Evolutionary conservation across 768 basidiomycete species (phyloP), one percentile per base, ranked within the genome.

Genomic region (Lepiota brunneoincarnata): DNA sequence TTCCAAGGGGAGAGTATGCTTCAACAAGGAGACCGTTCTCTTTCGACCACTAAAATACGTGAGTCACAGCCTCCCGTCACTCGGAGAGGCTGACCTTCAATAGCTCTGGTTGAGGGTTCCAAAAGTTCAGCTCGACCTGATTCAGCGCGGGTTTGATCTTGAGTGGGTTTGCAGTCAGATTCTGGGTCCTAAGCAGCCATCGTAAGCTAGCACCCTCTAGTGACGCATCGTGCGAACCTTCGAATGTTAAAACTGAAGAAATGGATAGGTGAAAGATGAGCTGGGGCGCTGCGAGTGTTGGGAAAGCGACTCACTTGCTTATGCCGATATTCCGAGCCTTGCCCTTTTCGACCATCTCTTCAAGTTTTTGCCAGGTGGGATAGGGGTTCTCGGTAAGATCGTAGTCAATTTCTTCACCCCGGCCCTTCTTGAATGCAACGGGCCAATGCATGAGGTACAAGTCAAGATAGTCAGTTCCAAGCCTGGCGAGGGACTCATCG

Each of bases 381-480:
- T 87, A 86, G 1, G 88, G 82, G 62, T 91, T 75, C 20, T 79
- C 81, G 4, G 86, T 86, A 4, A 91, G 79, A 4, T 76, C 75
- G 51, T 84, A 78, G 55, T 87, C 65, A 15, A 77, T 63, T 38
- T 75, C 67, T 50, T 72, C 56, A 5, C 60, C 64, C 21, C 72
- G 76, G 31, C 74, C 79, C 53, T 83, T 80, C 59, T 81, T 81
- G 61, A 82, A 79, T 49, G 47, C 51, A 11, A 59, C 70, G 14
- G 61, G 86, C 88, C 88, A 92, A 63, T 91, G 89, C 55, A 91
- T 87, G 46, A 93, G 71, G 64, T 91, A 92, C 44, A 93, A 66
- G 65, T 93, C 90, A 47, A 93, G 75, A 66, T 91, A 91, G 38
- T 85, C 78, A 1, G 81, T 83, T 2, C 79, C 78, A 2, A 91